Base-by-base conservation (phyloP, 1,284 basidiomycete genomes). In the Serendipita sp. region DNA sequence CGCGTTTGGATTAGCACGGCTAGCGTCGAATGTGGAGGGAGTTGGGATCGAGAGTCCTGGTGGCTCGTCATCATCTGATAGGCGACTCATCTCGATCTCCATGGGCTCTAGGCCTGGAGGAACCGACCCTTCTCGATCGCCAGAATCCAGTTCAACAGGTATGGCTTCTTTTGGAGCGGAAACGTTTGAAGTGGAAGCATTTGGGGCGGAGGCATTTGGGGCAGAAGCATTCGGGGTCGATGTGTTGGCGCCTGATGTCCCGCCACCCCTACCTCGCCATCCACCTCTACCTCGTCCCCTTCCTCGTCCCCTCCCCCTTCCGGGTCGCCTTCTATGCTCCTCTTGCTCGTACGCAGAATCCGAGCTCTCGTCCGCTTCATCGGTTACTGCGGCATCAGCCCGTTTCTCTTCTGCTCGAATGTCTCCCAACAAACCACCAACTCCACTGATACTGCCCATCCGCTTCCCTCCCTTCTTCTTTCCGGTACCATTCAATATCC, bases 361-460 rank as follows among this genome's bases (percentile, higher is more conserved):
- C 15, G 53, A 58, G 53, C 53, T 58, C 34, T 58, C 53, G 10
- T 35, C n/a, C 8, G 17, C 32, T 29, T 58, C 53, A 26, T 58
- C 53, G 26, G 29, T 32, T 6, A 49, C 45, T 29, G 29, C 17
- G 4, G 29, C 53, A n/a, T 58, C 15, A 10, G 22, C 34, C 15
- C 32, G 22, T n/a, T 35, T 58, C 53, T 58, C 53, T 32, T 35
- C 53, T 58, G 53, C 53, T n/a, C 53, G 53, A 32, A 58, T 58
- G 17, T 58, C 53, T 0, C 29, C 53, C 34, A 58, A 58, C n/a
- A 58, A 32, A 4, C 53, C 53, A 8, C 53, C 53, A 2, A 58
- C 29, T 8, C 34, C 53, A 32, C 53, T 58, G 15, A 32, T n/a
- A 34, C 53, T 58, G 15, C 32, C 53, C 17, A n/a, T 26, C 32